Base-by-base conservation (phyloP, 257 asterid species). In the Penstemon barbatus region DNA sequence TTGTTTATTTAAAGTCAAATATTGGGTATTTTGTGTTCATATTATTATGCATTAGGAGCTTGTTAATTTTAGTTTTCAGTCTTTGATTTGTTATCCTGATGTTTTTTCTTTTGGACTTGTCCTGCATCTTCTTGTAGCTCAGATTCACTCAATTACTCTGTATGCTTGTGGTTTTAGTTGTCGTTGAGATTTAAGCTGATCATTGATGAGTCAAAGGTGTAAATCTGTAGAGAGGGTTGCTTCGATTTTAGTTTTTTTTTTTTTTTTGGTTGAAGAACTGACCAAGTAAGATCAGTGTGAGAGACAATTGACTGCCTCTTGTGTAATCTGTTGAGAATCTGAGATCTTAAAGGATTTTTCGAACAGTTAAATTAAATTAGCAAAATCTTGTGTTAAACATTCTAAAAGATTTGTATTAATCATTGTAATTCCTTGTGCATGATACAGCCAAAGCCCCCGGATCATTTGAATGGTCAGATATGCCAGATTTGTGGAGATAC, bases 401-500 rank as follows among this genome's bases (percentile, higher is more conserved):
- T 25, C 33, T 7, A 61, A 52, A n/a, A 53, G 65, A 67, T 52
- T 65, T 70, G 46, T 64, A 58, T 51, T 69, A 58, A 73, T 49
- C 61, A 18, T 43, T 43, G 69, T 36, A 6, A 39, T 68, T 44
- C 2, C 3, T 57, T 71, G 66, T 77, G 43, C 19, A 38, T 51
- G 57, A 48, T 87, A 89, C 89, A 91, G 98, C 72, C 89, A 36
- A 89, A 89, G 79, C 85, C 90, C 53, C 46, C 62, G 80, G 86
- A 83, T 79, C 59, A 85, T 74, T 51, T 82, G 78, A 85, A 83
- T 66, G 93, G 89, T 48, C 97, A 86, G 82, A 79, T 86, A 61
- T 92, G 98, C 71, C 97, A 90, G 86, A 92, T 92, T 71, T 90
- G 97, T 80, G 96, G 93, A 44, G 96, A 90, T 69, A 77, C 84